Evolutionary conservation across 208 protist genomes (phyloP).

Genomic region (Crithidia acanthocephali): DNA sequence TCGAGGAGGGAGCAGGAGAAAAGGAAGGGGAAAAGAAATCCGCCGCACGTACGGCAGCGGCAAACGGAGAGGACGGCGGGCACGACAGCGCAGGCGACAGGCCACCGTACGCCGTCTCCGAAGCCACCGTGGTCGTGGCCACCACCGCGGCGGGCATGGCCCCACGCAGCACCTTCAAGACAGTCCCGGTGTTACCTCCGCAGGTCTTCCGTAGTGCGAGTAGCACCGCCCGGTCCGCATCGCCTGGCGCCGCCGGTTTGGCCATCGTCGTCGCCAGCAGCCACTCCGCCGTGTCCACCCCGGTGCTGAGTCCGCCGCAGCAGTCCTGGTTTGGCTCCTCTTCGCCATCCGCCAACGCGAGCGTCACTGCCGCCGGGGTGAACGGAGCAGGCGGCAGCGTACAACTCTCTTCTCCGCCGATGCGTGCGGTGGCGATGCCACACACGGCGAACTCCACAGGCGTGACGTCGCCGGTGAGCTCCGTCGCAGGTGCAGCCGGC

Average conservation of each 20-base stretch:
- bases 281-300: background rate
- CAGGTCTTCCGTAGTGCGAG: slow-evolving; percentile 14
- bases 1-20: no score
- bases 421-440: background rate
- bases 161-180: background rate
- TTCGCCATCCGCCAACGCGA: background rate
- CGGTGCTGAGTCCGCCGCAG: slow-evolving; percentile 11
- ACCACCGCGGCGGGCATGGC: no score
- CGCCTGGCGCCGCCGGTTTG: background rate
- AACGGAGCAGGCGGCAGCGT: background rate
- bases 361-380: background rate
- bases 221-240: background rate
- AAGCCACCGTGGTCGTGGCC: no score
- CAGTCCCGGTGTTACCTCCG: slow-evolving; percentile 12
- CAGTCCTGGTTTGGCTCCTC: slow-evolving; percentile 10
- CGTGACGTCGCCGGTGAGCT: background rate
- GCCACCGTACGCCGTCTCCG: background rate
- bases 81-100: background rate
- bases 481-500: background rate
- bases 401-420: background rate
- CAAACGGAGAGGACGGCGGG: background rate
- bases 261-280: background rate
- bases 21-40: no score
- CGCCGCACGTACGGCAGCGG: no score
- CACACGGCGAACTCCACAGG: background rate